A percentile compares a stretch with the other conserved stretches of the same genome.
Conservation (phyloP, 148 eudicot genomes). For the Bassia scoparia region DNA sequence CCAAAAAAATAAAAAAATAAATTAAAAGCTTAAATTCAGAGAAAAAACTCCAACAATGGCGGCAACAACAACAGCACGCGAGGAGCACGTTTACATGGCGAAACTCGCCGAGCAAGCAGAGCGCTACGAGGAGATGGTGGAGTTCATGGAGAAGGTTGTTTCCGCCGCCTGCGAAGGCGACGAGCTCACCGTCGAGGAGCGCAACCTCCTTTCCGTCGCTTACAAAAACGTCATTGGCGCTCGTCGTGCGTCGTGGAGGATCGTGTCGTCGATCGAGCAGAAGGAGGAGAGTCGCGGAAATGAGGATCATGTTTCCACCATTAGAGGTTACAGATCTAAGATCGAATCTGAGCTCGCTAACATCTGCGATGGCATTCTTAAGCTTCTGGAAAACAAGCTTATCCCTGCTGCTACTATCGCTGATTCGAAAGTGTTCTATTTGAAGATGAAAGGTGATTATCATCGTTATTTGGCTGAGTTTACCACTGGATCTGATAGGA, state of each 20-base stretch:
- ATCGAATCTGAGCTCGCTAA: conserved; percentile 25
- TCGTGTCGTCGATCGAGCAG: conserved; percentile 30
- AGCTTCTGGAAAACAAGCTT: conserved; percentile 19
- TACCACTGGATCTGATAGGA: conserved; percentile 27
- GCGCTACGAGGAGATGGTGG: conserved; percentile 35
- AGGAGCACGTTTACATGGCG: conserved; percentile 33
- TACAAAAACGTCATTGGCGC: conserved; percentile 37
- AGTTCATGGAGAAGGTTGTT: conserved; percentile 34
- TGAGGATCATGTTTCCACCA: conserved; percentile 22
- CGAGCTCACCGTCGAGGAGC: conserved; percentile 31
- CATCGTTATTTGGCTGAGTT: conserved; percentile 36
- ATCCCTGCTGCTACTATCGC: conserved; percentile 18
- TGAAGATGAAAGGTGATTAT: conserved; percentile 38
- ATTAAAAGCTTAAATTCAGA: background rate
- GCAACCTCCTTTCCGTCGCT: conserved; percentile 34
- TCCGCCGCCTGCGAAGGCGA: conserved; percentile 21
- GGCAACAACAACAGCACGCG: conserved; percentile 15
- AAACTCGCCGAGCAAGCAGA: conserved; percentile 35
- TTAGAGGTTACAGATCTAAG: conserved; percentile 29
- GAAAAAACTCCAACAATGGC: conserved; percentile 21
- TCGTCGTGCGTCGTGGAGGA: conserved; percentile 36
- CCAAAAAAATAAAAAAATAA: background rate
- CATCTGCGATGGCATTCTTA: conserved; percentile 25
- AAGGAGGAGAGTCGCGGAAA: conserved; percentile 35
- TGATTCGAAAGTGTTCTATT: conserved; percentile 28